Evolutionary conservation across 177 flowering plant species (phyloP), one percentile per base, ranked within the genome.

Genomic region (Vitis hybrid): DNA sequence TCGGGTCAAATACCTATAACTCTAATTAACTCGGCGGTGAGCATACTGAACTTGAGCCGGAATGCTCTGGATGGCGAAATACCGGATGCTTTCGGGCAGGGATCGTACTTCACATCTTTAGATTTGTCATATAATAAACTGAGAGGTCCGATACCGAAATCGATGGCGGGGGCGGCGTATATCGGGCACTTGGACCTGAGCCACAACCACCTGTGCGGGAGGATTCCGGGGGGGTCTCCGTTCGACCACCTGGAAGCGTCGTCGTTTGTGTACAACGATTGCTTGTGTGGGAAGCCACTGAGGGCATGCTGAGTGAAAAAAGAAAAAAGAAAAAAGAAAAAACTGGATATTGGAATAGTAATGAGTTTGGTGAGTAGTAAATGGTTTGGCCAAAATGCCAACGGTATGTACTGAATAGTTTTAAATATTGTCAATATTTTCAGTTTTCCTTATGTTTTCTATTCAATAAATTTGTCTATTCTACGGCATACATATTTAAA

Each of bases 251-350:
- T 90, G 4, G 92, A 90, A 77, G 89, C 89, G 38, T 71, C 89
- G 54, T 84, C 89, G 66, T 90, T 90, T 79, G 71, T 44, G 49
- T 75, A 64, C 75, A 88, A 90, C 62, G 86, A 82, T 24, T 90
- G 94, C 58, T 84, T 90, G 1, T 90, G 94, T 49, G 90, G 90
- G 59, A 84, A 82, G 81, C 94, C 94, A 3, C 86, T 90, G 1
- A 77, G 54, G 64, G 55, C 81, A 72, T 88, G 91, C 66, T 83
- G 69, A 69, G 44, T 31, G 52, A 4, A 54, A 13, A 17, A 54
- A 14, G 0, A 13, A 54, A 54, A 4, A 1, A 38, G n/a, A n/a
- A 38, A 4, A 38, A 38, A 38, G 0, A 38, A 13, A 55, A 55
- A 55, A 55, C 5, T 0, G 58, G 6, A 4, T 55, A 2, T 4